These are phyloP conservation scores for Boletus semigastroideus DNA, from an alignment of 1,284 basidiomycete species.

Conservation along the genomic window DNA sequence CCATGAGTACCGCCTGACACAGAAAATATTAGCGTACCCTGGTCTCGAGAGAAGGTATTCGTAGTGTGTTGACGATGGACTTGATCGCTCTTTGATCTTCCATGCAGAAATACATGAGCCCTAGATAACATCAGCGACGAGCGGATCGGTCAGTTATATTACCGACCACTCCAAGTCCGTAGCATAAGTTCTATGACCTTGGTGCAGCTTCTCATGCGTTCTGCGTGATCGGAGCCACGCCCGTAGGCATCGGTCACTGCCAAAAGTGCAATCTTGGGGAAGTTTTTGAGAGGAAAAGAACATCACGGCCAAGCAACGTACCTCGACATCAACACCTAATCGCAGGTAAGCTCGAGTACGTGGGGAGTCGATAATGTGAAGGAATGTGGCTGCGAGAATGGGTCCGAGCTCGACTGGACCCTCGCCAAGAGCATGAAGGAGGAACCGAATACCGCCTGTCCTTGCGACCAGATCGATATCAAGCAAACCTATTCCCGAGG, in stretches of 20 bases:
- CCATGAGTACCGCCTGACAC: slow-evolving; percentile 8
- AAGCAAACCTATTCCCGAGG: slow-evolving; percentile 59
- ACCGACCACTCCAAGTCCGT: slow-evolving; percentile 90
- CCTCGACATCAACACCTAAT: slow-evolving; percentile 89
- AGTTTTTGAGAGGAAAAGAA: slow-evolving; percentile 13
- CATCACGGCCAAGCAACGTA: slow-evolving; percentile 34
- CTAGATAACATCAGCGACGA: slow-evolving; percentile 40
- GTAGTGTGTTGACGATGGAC: slow-evolving; percentile 82
- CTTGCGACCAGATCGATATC: slow-evolving; percentile 83
- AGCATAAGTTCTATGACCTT: slow-evolving; percentile 84
- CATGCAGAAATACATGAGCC: slow-evolving; percentile 93
- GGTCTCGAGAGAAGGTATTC: slow-evolving; percentile 85
- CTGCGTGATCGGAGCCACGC: slow-evolving; percentile 73
- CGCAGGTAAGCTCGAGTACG: slow-evolving; percentile 77
- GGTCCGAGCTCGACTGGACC: slow-evolving; percentile 85
- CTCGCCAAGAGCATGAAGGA: slow-evolving; percentile 85
- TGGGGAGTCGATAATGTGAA: slow-evolving; percentile 87
- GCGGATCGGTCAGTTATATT: not conserved
- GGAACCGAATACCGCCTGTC: slow-evolving; percentile 84
- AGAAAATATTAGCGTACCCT: slow-evolving; percentile 51
- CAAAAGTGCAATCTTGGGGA: slow-evolving; percentile 72
- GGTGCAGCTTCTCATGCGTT: slow-evolving; percentile 75
- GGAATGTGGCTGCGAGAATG: slow-evolving; percentile 81
- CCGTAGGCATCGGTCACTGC: slow-evolving; percentile 91
- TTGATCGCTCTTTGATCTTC: slow-evolving; percentile 84